phyloP scores from a whole-genome alignment of 2,329 filamentous ascomycete species.

The Fusarium burgessii region DNA sequence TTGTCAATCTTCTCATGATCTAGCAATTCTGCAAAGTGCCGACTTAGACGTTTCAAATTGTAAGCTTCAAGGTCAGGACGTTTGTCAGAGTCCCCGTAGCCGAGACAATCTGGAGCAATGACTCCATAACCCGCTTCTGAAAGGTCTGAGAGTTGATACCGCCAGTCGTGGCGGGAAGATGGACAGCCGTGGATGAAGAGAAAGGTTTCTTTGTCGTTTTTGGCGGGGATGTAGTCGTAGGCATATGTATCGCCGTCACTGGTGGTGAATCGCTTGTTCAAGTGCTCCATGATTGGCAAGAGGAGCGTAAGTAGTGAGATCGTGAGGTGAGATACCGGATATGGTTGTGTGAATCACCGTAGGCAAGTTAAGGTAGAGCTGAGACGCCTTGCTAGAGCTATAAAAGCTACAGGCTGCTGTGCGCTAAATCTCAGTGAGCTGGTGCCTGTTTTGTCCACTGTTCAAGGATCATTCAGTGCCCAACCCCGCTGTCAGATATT shows the following conservation, averaged over 20 bases:
- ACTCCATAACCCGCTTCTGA: constrained; percentile 31
- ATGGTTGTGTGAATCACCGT: neutral
- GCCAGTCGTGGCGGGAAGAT: constrained; percentile 34
- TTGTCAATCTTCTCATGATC: constrained; percentile 18
- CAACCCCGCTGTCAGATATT: neutral
- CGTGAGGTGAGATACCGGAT: neutral
- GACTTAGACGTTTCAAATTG: constrained; percentile 14
- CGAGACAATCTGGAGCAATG: constrained; percentile 37
- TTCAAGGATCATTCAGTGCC: neutral
- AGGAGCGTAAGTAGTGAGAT: neutral
- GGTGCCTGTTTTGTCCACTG: neutral
- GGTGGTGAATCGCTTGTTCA: constrained; percentile 3
- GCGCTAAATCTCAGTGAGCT: neutral
- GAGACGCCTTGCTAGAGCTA: neutral
- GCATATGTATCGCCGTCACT: constrained; percentile 7
- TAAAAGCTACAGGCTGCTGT: neutral
- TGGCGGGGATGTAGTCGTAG: constrained; percentile 20
- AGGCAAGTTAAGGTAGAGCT: neutral
- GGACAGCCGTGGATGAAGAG: constrained; percentile 40
- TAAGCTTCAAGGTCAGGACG: constrained; percentile 24
- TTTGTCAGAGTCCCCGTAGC: constrained; percentile 39
- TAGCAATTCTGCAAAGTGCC: constrained; percentile 28
- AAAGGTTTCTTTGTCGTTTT: constrained; percentile 14
- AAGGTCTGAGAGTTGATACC: constrained; percentile 25
- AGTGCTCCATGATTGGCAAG: neutral